phyloP scores from a whole-genome alignment of 2,329 filamentous ascomycete species.

The Madurella mycetomatis region DNA sequence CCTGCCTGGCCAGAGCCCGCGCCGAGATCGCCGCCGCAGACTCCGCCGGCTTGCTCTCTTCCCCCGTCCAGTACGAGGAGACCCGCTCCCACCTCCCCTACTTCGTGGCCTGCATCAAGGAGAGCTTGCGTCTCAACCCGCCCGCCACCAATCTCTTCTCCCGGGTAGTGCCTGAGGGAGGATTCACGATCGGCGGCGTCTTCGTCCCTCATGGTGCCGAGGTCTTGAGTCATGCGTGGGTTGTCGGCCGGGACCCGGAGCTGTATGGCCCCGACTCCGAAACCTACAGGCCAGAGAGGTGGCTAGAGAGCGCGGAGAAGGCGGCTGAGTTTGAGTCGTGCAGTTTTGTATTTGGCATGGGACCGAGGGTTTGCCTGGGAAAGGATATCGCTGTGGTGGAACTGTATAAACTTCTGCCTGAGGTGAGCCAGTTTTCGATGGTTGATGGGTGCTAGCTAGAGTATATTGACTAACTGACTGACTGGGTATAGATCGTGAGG shows the following conservation, averaged over 20 bases:
- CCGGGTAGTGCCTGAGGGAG: conserved; percentile 13
- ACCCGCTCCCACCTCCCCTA: conserved; percentile 33
- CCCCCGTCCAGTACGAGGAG: conserved; percentile 34
- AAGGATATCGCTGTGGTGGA: conserved; percentile 40
- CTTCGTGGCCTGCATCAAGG: conserved; percentile 38
- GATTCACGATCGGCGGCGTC: conserved; percentile 20
- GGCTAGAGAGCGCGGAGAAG: conserved; percentile 45
- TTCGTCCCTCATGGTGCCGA: conserved; percentile 51
- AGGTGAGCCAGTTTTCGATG: conserved; percentile 25
- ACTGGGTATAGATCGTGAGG: conserved; percentile 3
- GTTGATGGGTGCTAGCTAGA: not conserved
- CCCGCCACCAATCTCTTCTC: conserved; percentile 25
- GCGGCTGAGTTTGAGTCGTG: conserved; percentile 35
- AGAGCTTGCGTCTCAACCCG: conserved; percentile 36
- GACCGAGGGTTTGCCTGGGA: conserved; percentile 52
- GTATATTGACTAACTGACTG: not conserved
- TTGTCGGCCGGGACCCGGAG: conserved; percentile 53
- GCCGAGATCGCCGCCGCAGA: conserved; percentile 38
- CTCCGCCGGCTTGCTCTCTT: conserved; percentile 12
- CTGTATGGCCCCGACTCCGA: conserved; percentile 56
- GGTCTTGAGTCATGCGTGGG: conserved; percentile 57
- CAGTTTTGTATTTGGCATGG: conserved; percentile 54
- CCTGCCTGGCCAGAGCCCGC: conserved; percentile 39
- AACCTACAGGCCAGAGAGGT: conserved; percentile 55
- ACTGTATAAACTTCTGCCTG: conserved; percentile 39